Conservation (phyloP, 495 filamentous ascomycete genomes). For the Trichoderma virens region DNA sequence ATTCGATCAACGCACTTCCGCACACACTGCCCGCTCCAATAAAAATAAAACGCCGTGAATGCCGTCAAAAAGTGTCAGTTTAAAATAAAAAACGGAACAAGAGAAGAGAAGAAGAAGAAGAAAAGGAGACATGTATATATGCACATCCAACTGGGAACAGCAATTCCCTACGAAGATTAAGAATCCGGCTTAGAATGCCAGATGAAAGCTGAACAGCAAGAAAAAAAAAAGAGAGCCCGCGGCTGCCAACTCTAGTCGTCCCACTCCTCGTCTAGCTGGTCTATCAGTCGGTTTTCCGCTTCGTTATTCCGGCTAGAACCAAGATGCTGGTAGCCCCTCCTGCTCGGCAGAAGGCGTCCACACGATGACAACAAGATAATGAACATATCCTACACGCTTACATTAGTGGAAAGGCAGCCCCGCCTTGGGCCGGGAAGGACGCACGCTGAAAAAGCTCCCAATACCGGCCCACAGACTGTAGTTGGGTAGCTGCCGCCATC, state of each 20-base stretch:
- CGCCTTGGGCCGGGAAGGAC: conserved; percentile 19
- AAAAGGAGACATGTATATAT: neutral
- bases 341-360: conserved; percentile 53
- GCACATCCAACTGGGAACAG: neutral
- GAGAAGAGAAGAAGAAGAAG: neutral
- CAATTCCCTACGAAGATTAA: neutral
- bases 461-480: conserved; percentile 90
- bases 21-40: neutral
- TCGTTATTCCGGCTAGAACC: conserved; percentile 53
- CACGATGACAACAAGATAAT: conserved; percentile 73
- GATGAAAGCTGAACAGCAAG: neutral
- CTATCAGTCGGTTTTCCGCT: conserved; percentile 88
- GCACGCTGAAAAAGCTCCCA: conserved; percentile 73
- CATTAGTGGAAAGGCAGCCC: conserved; percentile 7
- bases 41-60: neutral
- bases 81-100: neutral
- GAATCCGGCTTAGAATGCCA: neutral
- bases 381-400: conserved; percentile 59
- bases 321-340: conserved; percentile 56
- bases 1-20: neutral
- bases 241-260: conserved; percentile 34
- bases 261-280: conserved; percentile 94
- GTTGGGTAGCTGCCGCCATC: conserved; percentile 94
- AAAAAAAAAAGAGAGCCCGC: neutral
- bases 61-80: neutral